Evolutionary conservation across 2,329 filamentous ascomycete species (phyloP).

Genomic region (Claviceps capensis): DNA sequence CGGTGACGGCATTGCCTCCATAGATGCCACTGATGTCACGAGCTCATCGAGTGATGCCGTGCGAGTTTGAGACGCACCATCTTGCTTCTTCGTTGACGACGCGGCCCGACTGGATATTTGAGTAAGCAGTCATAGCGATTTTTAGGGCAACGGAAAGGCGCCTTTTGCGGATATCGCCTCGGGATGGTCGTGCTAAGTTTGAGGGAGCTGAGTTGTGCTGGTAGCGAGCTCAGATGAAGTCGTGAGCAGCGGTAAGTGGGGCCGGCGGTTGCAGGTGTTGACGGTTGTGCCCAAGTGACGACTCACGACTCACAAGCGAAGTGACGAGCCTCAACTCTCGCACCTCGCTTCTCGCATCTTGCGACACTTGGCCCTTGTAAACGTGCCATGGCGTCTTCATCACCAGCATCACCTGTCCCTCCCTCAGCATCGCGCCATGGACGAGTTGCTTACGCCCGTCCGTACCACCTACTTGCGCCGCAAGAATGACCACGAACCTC

Average conservation of each 20-base stretch:
- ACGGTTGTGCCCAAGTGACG: too few species aligned
- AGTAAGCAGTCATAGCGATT: conserved; percentile 14
- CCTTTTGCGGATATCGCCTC: neutral
- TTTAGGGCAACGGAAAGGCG: neutral
- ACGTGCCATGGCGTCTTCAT: too few species aligned
- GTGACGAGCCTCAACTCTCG: neutral
- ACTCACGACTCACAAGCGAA: neutral
- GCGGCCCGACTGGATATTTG: conserved; percentile 6
- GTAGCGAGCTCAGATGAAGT: neutral
- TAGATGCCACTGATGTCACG: neutral
- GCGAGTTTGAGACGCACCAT: conserved; percentile 16
- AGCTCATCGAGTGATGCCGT: neutral
- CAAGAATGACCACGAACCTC: conserved; percentile 20
- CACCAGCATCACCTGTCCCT: too few species aligned
- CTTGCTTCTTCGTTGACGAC: conserved; percentile 16
- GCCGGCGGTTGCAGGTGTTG: neutral
- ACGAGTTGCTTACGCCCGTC: conserved; percentile 39
- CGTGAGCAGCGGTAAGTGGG: neutral
- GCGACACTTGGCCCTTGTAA: too few species aligned
- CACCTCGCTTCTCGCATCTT: neutral
- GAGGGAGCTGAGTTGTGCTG: neutral
- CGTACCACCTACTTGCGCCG: conserved; percentile 35
- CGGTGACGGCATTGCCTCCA: neutral
- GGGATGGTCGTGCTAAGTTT: neutral
- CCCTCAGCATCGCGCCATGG: conserved; percentile 26